Evolutionary conservation across 2,329 filamentous ascomycete genomes (phyloP).

Genomic region (Colletotrichum sp.): DNA sequence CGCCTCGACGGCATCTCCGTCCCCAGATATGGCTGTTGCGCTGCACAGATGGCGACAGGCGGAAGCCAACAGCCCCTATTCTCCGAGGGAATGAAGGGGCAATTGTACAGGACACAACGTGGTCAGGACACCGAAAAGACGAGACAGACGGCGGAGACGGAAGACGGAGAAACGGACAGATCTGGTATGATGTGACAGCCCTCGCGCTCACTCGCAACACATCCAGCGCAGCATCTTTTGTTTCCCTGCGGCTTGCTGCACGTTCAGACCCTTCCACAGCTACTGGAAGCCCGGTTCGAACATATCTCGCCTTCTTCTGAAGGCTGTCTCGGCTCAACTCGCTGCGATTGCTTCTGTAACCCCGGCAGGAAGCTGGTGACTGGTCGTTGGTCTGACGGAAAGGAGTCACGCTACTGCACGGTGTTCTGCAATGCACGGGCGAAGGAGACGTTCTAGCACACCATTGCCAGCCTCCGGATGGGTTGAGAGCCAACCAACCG

Average conservation of each 20-base stretch:
- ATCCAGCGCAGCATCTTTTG: neutral
- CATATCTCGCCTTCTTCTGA: neutral
- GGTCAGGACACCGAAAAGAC: neutral
- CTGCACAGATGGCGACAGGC: neutral
- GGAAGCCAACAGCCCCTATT: neutral
- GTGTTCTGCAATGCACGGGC: conserved; percentile 4
- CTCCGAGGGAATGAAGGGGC: neutral
- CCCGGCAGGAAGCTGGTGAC: neutral
- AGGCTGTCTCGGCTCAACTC: neutral
- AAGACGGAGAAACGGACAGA: conserved; percentile 2
- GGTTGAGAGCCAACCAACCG: neutral
- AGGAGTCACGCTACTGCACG: neutral
- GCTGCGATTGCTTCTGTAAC: neutral
- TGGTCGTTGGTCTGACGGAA: neutral
- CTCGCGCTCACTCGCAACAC: neutral
- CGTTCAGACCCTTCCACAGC: conserved; percentile 2
- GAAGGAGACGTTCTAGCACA: neutral
- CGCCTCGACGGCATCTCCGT: neutral
- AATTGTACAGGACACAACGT: neutral
- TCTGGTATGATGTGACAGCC: conserved; percentile 12
- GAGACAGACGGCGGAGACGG: neutral
- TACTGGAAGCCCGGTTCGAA: neutral
- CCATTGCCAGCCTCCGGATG: neutral
- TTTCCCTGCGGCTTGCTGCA: neutral
- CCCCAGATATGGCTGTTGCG: neutral